Conservation (phyloP, 345 rosid species). For the Hypericum perforatum region DNA sequence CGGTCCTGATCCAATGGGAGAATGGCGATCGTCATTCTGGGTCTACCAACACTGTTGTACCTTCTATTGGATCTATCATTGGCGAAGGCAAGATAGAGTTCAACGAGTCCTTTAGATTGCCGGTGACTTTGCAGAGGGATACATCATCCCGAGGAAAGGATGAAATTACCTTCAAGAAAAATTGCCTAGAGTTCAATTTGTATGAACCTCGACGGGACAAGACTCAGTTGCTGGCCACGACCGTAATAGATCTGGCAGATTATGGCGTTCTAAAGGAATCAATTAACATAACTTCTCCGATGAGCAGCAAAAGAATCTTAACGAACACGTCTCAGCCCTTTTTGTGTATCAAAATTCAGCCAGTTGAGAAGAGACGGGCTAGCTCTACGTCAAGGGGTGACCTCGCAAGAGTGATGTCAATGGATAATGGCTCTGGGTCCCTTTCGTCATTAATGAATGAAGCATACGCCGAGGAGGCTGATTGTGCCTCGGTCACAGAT, state of each 20-base stretch:
- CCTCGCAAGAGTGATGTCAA: slow-evolving; percentile 27
- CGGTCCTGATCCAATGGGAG: slow-evolving; percentile 86
- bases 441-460: slow-evolving; percentile 67
- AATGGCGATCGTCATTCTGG: slow-evolving; percentile 65
- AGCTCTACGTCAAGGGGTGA: slow-evolving; percentile 33
- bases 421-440: slow-evolving; percentile 46
- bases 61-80: slow-evolving; percentile 59
- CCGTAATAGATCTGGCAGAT: slow-evolving; percentile 64
- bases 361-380: slow-evolving; percentile 27
- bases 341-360: slow-evolving; percentile 52
- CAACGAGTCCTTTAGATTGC: slow-evolving; percentile 65
- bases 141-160: slow-evolving; percentile 44
- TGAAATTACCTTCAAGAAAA: slow-evolving; percentile 47
- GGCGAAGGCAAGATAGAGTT: slow-evolving; percentile 86
- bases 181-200: slow-evolving; percentile 57
- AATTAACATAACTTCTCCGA: slow-evolving; percentile 40
- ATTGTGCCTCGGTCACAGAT: slow-evolving; percentile 51
- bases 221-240: slow-evolving; percentile 68
- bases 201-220: slow-evolving; percentile 89
- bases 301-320: slow-evolving; percentile 69
- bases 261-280: slow-evolving; percentile 50
- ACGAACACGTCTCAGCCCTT: slow-evolving; percentile 65
- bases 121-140: slow-evolving; percentile 53
- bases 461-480: slow-evolving; percentile 80
- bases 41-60: slow-evolving; percentile 52